phyloP scores from a whole-genome alignment of 2,329 filamentous ascomycete species.

The Penicillium sp. region DNA sequence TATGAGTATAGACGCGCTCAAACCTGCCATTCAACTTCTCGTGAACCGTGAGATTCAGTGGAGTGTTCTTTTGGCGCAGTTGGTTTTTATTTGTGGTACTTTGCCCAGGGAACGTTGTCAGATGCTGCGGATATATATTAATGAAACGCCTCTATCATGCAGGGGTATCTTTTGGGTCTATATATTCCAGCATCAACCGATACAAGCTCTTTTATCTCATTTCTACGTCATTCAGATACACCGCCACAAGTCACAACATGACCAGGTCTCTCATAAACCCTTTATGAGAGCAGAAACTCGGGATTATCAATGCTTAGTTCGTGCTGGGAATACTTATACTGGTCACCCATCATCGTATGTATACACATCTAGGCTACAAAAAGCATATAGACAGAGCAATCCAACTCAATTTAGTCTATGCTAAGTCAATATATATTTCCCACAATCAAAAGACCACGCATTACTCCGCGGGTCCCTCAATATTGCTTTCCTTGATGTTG shows the following conservation, averaged over 20 bases:
- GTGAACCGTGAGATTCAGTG: background rate
- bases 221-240: background rate
- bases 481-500: constrained; percentile 33
- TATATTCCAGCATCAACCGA: background rate
- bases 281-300: background rate
- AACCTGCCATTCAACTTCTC: background rate
- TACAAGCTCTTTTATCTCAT: background rate
- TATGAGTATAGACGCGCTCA: background rate
- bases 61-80: background rate
- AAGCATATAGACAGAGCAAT: background rate
- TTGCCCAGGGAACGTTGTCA: background rate
- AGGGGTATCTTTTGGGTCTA: background rate
- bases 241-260: background rate
- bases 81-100: background rate
- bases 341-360: no score
- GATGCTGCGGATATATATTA: background rate
- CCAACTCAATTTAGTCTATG: background rate
- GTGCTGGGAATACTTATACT: background rate
- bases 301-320: background rate
- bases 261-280: background rate
- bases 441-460: background rate
- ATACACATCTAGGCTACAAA: background rate
- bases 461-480: constrained; percentile 28
- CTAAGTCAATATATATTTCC: background rate
- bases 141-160: background rate